These are phyloP conservation scores for Leishmania tarentolae DNA, from an alignment of 208 protist species.

Conservation along the genomic window DNA sequence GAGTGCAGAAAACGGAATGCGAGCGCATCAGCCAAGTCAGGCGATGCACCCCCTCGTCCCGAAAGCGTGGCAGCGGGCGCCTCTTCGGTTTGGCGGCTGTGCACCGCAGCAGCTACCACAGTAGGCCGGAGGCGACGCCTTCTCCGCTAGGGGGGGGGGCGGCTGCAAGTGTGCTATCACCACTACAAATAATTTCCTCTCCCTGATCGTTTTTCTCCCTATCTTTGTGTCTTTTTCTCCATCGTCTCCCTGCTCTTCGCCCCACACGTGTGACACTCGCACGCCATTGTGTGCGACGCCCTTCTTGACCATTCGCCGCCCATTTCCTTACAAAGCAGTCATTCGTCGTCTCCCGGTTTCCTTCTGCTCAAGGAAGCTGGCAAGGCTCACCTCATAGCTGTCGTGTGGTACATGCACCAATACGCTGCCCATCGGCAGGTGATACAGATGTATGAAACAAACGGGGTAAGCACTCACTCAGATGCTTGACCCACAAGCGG, in stretches of 20 bases:
- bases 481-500: constrained; percentile 42
- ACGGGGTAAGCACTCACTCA: too few relatives aligned
- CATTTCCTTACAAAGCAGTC: too few relatives aligned
- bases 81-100: not conserved
- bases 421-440: not conserved
- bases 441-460: not conserved
- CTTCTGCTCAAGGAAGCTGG: not conserved
- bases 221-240: not conserved
- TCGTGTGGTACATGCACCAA: not conserved
- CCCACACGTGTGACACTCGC: not conserved
- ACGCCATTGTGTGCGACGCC: not conserved
- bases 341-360: not conserved
- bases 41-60: not conserved
- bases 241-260: not conserved
- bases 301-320: not conserved
- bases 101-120: not conserved
- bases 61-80: not conserved
- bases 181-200: not conserved
- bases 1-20: not conserved
- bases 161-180: not conserved
- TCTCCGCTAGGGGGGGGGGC: not conserved
- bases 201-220: not conserved
- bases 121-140: not conserved
- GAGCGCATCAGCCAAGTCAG: not conserved
- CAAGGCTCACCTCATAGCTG: not conserved